Evolutionary conservation across 163 green algal genomes (phyloP), one percentile per base, ranked within the genome.

Genomic region (Chlorella variabilis): DNA sequence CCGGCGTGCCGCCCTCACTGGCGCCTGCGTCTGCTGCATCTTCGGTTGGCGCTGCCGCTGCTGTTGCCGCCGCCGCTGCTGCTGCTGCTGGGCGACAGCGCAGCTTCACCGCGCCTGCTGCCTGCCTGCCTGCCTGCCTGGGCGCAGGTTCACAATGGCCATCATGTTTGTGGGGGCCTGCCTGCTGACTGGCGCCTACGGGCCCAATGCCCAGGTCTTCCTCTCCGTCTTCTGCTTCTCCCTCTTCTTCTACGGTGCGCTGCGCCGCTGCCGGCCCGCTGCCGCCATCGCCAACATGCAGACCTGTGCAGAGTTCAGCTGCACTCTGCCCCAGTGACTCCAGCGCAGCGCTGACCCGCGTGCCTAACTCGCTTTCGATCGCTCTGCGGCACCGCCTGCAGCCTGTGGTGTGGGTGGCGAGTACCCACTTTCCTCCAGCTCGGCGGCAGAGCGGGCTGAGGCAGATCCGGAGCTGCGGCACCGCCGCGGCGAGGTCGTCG

Each of bases 381-480:
- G n/a, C n/a, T n/a, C n/a, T n/a, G n/a, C n/a, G n/a, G n/a, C n/a
- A n/a, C n/a, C n/a, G n/a, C n/a, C 31, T 68, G 73, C 73, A 71
- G 58, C 18, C n/a, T 48, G 15, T 21, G 81, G 88, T 20, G 89
- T 93, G 65, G 89, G 89, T 31, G 87, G 89, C 9, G 89, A 93
- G 82, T 94, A 94, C 76, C 90, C 90, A 2, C 87, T 93, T 74
- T 87, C 90, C 13, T 84, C 87, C 31, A 83, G 84, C 59, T 93
- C 89, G 21, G 90, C 90, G 13, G 87, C 89, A 31, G 90, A 94
- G 86, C 83, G 90, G 38, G 86, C 87, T 38, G 86, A 93, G 80
- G 75, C 75, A n/a, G 86, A 89, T 58, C 39, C 48, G 31, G 75
- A 70, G 33, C 83, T 85, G 41, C 78, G 83, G 25, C 69, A 87